Conservation (phyloP, 306 rosid species). For the Hippophae rhamnoides region DNA sequence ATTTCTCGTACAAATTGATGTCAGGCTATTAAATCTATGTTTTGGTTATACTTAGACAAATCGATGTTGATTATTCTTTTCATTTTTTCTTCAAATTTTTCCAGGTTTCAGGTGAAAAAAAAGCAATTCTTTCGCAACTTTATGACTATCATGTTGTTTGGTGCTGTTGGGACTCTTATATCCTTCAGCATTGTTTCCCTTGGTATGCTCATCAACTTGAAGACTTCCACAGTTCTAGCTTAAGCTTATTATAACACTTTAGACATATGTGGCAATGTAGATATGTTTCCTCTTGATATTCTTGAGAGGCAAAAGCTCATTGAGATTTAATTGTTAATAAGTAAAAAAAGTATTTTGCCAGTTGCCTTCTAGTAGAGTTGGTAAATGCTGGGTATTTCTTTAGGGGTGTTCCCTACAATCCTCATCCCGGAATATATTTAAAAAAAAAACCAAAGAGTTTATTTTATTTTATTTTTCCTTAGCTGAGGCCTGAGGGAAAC, state of each 20-base stretch:
- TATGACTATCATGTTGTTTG: conserved; percentile 81
- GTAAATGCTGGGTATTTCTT: too few relatives aligned
- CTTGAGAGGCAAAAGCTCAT: too few relatives aligned
- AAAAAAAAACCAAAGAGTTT: too few relatives aligned
- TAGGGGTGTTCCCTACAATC: too few relatives aligned
- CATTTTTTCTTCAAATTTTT: conserved; percentile 5
- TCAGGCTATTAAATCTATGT: not conserved
- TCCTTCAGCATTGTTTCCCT: conserved; percentile 80
- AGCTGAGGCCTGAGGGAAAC: too few relatives aligned
- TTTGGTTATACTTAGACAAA: not conserved
- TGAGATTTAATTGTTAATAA: too few relatives aligned
- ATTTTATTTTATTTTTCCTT: too few relatives aligned
- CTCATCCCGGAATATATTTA: too few relatives aligned
- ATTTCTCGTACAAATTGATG: not conserved
- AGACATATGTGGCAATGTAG: not conserved
- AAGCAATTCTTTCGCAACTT: conserved; percentile 90
- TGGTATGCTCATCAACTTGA: conserved; percentile 34
- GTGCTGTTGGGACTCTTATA: conserved; percentile 86
- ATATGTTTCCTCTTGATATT: too few relatives aligned
- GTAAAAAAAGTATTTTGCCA: too few relatives aligned
- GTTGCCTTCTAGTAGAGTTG: too few relatives aligned
- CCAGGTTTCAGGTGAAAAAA: conserved; percentile 97
- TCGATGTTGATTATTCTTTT: conserved; percentile 14
- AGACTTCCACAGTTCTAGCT: not conserved
- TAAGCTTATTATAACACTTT: not conserved